phyloP scores from a whole-genome alignment of 2,329 filamentous ascomycete species.

The Aureobasidium sp. region DNA sequence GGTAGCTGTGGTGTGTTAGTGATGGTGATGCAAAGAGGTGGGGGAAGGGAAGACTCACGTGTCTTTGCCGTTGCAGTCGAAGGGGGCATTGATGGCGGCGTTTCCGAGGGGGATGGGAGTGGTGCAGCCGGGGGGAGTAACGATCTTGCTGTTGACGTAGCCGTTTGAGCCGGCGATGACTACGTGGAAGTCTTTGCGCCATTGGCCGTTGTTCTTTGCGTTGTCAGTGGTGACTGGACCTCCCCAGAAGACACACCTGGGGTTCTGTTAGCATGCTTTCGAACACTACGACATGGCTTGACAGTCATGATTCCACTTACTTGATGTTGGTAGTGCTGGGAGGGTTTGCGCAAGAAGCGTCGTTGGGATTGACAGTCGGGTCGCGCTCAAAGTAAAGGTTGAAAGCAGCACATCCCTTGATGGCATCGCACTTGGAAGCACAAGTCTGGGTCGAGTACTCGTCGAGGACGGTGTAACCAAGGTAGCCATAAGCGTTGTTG shows the following conservation, averaged over 20 bases:
- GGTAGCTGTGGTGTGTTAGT: conserved; percentile 15
- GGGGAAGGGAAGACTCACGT: conserved; percentile 12
- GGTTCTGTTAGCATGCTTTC: neutral
- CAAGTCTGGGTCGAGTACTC: conserved; percentile 15
- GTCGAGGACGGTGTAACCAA: conserved; percentile 21
- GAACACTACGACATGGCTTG: neutral
- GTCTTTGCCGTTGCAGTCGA: conserved; percentile 25
- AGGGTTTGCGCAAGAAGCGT: conserved; percentile 18
- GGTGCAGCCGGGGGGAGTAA: conserved; percentile 20
- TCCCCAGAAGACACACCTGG: conserved; percentile 19
- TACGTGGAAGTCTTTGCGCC: conserved; percentile 25
- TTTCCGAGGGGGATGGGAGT: conserved; percentile 21
- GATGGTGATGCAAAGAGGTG: neutral
- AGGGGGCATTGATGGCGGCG: conserved; percentile 26
- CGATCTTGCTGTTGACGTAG: conserved; percentile 24
- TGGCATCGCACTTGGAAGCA: conserved; percentile 16
- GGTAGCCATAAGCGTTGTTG: conserved; percentile 21
- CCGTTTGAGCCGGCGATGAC: conserved; percentile 30
- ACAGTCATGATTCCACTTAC: neutral
- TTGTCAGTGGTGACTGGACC: conserved; percentile 17
- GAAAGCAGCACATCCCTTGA: conserved; percentile 16
- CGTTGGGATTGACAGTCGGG: conserved; percentile 20
- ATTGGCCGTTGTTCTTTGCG: conserved; percentile 18
- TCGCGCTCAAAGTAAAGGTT: conserved; percentile 20
- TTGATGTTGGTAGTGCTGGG: conserved; percentile 18